Evolutionary conservation across 805 yeast species (phyloP), one percentile per base, ranked within the genome.

Genomic region (Metschnikowia anglica): DNA sequence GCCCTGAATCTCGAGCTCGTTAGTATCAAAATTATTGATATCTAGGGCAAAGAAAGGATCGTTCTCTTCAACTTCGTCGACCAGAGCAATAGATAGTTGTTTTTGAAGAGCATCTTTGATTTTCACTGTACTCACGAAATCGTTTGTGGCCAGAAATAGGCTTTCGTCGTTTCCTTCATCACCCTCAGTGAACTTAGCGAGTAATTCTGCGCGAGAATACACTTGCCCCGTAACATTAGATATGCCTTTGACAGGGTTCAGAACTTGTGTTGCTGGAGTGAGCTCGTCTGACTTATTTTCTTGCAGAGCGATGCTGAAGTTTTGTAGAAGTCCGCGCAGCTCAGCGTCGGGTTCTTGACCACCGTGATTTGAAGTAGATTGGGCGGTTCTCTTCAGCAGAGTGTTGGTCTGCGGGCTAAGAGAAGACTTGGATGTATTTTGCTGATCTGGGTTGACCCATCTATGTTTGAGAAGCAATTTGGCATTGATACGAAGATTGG

Each of bases 401-500:
- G 34, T 17, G 34, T 9, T 18, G 23, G 21, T 10, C 5, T 31
- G 23, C 13, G 34, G 34, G 20, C 21, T 18, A 7, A 13, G 6
- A 11, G 21, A 31, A 6, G 34, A 31, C 34, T 31, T 33, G 36
- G 27, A 33, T 6, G 25, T 27, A 24, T 31, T 38, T 10, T 32
- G 37, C 37, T 8, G 21, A 10, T 26, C 36, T 21, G 18, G 32
- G 19, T 19, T 31, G 28, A 86, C 52, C 95, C 95, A 87, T 15
- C 72, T 71, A 56, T 85, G 90, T 21, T 69, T 59, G 18, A 78
- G 60, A 19, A 88, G 66, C 27, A 74, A 63, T 24, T 64, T 63
- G 0, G 91, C 91, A 5, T 76, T 64, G 2, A 69, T 64, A 43
- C 96, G 67, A 19, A 76, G 60, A 18, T 65, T 67, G 1, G 91